phyloP scores from a whole-genome alignment of 495 filamentous ascomycete genomes.

The Penicillium angulare region DNA sequence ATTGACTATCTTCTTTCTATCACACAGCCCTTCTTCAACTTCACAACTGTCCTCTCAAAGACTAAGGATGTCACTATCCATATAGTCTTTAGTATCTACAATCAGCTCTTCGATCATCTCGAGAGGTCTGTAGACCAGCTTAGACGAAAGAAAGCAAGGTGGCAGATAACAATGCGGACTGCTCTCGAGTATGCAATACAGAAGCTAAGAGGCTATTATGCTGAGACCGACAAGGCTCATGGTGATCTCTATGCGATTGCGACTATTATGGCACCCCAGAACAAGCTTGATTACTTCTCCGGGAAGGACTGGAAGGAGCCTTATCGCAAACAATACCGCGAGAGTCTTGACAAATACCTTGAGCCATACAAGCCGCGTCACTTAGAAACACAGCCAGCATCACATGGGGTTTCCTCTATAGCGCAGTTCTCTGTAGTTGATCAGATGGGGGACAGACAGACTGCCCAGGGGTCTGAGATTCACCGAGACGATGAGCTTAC shows the following conservation, averaged over 20 bases:
- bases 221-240: neutral
- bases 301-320: no score
- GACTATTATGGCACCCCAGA: slow-evolving; percentile 14
- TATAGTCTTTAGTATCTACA: slow-evolving; percentile 16
- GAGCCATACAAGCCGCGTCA: neutral
- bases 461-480: no score
- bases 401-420: no score
- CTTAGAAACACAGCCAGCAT: neutral
- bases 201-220: slow-evolving; percentile 20
- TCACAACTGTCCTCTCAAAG: slow-evolving; percentile 9
- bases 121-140: neutral
- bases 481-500: slow-evolving; percentile 5
- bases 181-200: neutral
- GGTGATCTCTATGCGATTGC: slow-evolving; percentile 19
- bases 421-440: no score
- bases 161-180: slow-evolving; percentile 12
- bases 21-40: slow-evolving; percentile 11
- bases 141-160: neutral
- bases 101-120: slow-evolving; percentile 8
- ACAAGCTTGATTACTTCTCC: slow-evolving; percentile 26
- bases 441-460: no score
- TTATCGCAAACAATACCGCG: no score
- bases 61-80: slow-evolving; percentile 17
- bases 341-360: neutral
- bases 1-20: slow-evolving; percentile 22